These are phyloP conservation scores for Allium fistulosum DNA, from an alignment of 106 monocot species.

Conservation along the genomic window DNA sequence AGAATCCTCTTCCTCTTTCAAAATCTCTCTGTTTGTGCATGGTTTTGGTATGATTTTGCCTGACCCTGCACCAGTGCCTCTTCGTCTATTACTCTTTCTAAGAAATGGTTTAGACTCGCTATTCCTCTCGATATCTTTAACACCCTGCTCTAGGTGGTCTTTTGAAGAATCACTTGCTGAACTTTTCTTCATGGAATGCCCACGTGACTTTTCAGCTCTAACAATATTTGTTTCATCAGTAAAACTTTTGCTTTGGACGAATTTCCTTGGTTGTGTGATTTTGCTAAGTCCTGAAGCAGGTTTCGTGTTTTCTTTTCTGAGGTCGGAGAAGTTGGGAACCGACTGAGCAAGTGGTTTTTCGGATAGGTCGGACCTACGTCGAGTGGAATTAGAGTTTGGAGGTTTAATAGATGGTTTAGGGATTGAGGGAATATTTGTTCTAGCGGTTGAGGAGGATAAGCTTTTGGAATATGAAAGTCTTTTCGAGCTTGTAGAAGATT, in stretches of 20 bases:
- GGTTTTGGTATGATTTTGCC: constrained; percentile 17
- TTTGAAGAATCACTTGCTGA: not conserved
- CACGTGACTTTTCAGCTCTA: constrained; percentile 55
- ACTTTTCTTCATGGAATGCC: constrained; percentile 57
- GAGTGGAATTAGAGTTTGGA: constrained; percentile 28
- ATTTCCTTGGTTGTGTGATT: constrained; percentile 25
- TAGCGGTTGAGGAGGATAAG: constrained; percentile 32
- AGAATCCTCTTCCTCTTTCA: constrained; percentile 28
- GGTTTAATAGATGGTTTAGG: constrained; percentile 41
- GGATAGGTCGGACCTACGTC: constrained; percentile 18
- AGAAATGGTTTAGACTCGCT: constrained; percentile 25
- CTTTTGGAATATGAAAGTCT: constrained; percentile 29
- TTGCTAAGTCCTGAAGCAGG: constrained; percentile 32
- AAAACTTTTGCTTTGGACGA: constrained; percentile 54
- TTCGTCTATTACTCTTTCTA: constrained; percentile 28
- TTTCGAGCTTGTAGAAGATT: constrained; percentile 53
- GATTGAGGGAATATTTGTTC: constrained; percentile 26
- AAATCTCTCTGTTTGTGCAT: constrained; percentile 11
- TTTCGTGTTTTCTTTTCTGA: constrained; percentile 70
- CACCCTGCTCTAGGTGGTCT: not conserved
- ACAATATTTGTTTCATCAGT: constrained; percentile 40
- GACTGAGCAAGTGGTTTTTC: constrained; percentile 74
- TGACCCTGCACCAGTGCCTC: constrained; percentile 20
- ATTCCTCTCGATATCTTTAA: constrained; percentile 20
- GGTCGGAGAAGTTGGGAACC: constrained; percentile 63